Base-by-base conservation (phyloP, 2,329 filamentous ascomycete species). In the Exophiala lecanii-corni region DNA sequence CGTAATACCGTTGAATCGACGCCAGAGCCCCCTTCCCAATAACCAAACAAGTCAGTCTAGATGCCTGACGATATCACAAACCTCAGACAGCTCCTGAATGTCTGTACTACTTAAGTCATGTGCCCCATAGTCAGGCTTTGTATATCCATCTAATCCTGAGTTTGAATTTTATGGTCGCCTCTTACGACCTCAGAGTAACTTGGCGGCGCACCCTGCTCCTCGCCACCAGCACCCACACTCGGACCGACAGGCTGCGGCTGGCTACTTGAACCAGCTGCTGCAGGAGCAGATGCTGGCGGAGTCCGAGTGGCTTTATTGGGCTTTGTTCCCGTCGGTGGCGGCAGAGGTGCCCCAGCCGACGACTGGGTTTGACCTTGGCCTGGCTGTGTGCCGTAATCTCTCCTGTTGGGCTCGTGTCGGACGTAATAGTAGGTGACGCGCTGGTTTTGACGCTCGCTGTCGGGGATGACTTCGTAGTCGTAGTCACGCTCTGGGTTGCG, bases 161-260 rank as follows among this genome's bases (percentile, higher is more conserved):
- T 74, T 74, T 97, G 92, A 38, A 96, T 74, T 76, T 97, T 97
- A 67, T 96, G 70, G 61, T 97, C 91, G 1, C 87, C 89, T 58
- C 82, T 83, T 46, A 96, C 83, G 36, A 88, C 91, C 67, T 96
- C 87, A 12, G 86, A 84, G 64, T 97, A 97, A 10, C 84, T 87
- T 3, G 92, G 91, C 31, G 91, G 89, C 26, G 68, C 64, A 21
- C 66, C 65, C 53, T 64, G 67, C 60, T 67, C 60, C 30, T 72
- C 65, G 58, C 70, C 67, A 50, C 68, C 70, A 45, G 49, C 55
- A 18, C 44, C 55, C 16, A 49, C 63, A 60, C 39, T 59, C 61
- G 35, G 62, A 57, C 13, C 56, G 57, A 49, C 65, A 41, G 63
- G 60, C 52, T 5, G 44, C 34, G 4, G 49, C 44, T 16, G 56